Percentiles rank a stretch among this genome's conserved stretches.
These are phyloP conservation scores for Candida namnaoensis DNA, from an alignment of 805 yeast species.

Conservation along the genomic window DNA sequence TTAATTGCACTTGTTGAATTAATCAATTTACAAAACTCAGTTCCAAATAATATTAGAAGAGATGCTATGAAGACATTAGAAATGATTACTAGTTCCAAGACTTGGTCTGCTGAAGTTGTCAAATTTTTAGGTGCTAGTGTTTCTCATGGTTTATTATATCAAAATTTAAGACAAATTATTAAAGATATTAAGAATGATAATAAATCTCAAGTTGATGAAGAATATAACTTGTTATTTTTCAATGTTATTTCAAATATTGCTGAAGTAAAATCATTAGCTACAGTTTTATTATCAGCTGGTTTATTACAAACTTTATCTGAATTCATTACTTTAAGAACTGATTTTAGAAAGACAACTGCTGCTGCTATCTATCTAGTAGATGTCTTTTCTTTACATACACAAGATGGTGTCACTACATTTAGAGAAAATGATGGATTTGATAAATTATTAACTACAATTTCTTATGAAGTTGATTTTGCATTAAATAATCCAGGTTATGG, in stretches of 20 bases:
- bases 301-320: conserved; percentile 56
- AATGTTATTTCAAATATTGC: conserved; percentile 54
- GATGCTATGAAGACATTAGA: conserved; percentile 63
- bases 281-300: conserved; percentile 67
- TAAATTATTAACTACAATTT: conserved; percentile 48
- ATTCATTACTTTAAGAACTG: conserved; percentile 44
- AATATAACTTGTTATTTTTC: conserved; percentile 40
- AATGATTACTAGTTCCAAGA: conserved; percentile 55
- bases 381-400: conserved; percentile 16
- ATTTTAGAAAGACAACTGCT: conserved; percentile 47
- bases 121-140: conserved; percentile 80
- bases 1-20: conserved; percentile 64
- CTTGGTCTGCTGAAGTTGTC: conserved; percentile 70
- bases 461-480: conserved; percentile 58
- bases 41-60: conserved; percentile 44
- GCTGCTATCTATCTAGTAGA: conserved; percentile 57
- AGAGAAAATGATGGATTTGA: conserved; percentile 60
- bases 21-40: conserved; percentile 53
- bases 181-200: conserved; percentile 36
- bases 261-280: conserved; percentile 43
- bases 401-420: conserved; percentile 52
- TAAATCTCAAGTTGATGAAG: conserved; percentile 32
- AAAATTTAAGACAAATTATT: conserved; percentile 56
- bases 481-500: conserved; percentile 47
- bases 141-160: conserved; percentile 75